Conservation (phyloP, 306 rosid genomes). For the Inga leiocalycina region DNA sequence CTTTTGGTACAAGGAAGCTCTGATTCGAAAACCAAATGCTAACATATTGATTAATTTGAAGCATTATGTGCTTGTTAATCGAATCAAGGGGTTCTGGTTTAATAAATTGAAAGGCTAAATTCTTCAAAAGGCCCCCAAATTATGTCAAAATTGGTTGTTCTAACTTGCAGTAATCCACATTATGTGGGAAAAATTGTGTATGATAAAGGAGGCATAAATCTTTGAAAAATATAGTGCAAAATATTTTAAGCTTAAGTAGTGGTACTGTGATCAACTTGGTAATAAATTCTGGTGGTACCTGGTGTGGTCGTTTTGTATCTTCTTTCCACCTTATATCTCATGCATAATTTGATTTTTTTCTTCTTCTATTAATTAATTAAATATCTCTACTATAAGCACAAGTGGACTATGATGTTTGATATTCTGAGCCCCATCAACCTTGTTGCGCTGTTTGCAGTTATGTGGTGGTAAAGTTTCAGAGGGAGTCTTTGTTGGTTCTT, state of each 20-base stretch:
- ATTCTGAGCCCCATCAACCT: slow-evolving; percentile 37
- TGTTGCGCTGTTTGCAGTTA: slow-evolving; percentile 67
- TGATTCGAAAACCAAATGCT: not conserved
- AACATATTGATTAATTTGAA: not conserved
- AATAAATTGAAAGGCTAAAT: not conserved
- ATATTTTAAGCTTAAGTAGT: slow-evolving; percentile 19
- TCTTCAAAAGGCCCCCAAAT: not conserved
- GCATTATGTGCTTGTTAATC: not conserved
- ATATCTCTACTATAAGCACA: slow-evolving; percentile 22
- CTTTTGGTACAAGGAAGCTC: not conserved
- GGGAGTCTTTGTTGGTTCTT: slow-evolving; percentile 88
- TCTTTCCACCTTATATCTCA: slow-evolving; percentile 9
- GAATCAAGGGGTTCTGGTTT: not conserved
- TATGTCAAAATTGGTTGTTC: not conserved
- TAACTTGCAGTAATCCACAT: not conserved
- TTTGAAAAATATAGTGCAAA: not conserved
- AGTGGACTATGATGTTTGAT: slow-evolving; percentile 35
- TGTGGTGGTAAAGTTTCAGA: slow-evolving; percentile 96
- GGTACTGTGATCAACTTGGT: slow-evolving; percentile 27
- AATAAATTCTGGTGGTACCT: slow-evolving; percentile 17
- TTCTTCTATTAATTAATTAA: slow-evolving; percentile 12
- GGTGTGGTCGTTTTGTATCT: slow-evolving; percentile 5
- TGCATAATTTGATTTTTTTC: slow-evolving; percentile 20
- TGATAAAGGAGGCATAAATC: not conserved
- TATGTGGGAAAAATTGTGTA: not conserved